Evolutionary conservation across 2,329 filamentous ascomycete genomes (phyloP).

Genomic region (Pyrenochaeta sp.): DNA sequence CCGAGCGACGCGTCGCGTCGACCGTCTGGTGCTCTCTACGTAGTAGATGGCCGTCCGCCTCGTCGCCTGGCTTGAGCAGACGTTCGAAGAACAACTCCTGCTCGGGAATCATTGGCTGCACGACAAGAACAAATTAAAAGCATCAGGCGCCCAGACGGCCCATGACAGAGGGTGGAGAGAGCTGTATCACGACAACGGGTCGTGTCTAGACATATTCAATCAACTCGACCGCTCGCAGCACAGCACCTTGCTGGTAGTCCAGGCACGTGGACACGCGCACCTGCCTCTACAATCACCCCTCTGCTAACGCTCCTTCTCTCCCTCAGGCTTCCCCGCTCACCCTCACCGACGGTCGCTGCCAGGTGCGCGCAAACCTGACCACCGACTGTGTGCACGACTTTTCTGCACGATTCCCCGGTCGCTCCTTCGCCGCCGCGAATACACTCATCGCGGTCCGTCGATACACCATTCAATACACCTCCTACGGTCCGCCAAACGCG

Average conservation of each 20-base stretch:
- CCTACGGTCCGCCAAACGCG: conserved; percentile 33
- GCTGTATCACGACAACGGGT: conserved; percentile 46
- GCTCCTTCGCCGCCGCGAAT: conserved; percentile 2
- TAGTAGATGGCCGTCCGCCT: conserved; percentile 23
- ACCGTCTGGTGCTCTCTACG: conserved; percentile 2
- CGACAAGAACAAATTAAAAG: conserved; percentile 15
- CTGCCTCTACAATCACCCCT: background rate
- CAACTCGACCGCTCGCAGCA: conserved; percentile 10
- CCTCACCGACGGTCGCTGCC: conserved; percentile 37
- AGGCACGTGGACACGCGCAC: conserved; percentile 23
- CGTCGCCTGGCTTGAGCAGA: conserved; percentile 31
- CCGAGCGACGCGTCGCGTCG: conserved; percentile 24
- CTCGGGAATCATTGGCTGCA: conserved; percentile 32
- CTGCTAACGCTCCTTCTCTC: conserved; percentile 2
- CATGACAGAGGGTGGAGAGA: conserved; percentile 22
- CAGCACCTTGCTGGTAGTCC: conserved; percentile 27
- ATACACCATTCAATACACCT: conserved; percentile 34
- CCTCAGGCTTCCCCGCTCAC: conserved; percentile 28
- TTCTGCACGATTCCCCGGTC: conserved; percentile 4
- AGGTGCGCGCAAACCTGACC: conserved; percentile 25
- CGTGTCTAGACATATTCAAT: conserved; percentile 37
- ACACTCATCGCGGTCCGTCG: conserved; percentile 25
- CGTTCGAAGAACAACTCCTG: conserved; percentile 25
- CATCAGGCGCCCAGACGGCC: conserved; percentile 6
- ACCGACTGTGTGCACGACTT: conserved; percentile 16